A percentile compares a stretch with the other conserved stretches of the same genome.
Conservation (phyloP, 306 rosid genomes). For the Rosa persica region DNA sequence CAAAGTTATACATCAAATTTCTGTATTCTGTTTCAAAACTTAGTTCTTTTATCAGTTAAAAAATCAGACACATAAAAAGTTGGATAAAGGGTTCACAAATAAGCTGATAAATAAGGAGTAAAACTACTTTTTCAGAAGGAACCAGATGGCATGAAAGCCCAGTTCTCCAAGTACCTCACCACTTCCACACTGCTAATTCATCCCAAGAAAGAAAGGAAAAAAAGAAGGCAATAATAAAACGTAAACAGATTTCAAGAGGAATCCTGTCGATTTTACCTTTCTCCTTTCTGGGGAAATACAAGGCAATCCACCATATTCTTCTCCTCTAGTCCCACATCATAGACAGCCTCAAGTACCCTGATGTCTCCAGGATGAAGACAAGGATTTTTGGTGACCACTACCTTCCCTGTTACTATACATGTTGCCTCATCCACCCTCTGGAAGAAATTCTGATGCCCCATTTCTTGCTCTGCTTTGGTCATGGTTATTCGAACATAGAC, state of each 20-base stretch:
- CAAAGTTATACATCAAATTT: too few species aligned
- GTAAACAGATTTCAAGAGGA: background rate
- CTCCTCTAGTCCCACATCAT: slow-evolving; percentile 58
- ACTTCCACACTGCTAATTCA: background rate
- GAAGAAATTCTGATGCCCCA: slow-evolving; percentile 52
- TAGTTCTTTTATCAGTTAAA: too few species aligned
- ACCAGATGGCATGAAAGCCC: background rate
- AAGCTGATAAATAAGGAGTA: background rate
- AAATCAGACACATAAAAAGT: background rate
- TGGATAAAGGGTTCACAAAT: background rate
- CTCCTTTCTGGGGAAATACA: slow-evolving; percentile 83
- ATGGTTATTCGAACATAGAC: slow-evolving; percentile 62
- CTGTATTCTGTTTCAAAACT: too few species aligned
- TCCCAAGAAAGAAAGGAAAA: background rate
- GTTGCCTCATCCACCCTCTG: slow-evolving; percentile 61
- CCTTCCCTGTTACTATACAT: slow-evolving; percentile 61
- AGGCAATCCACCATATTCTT: slow-evolving; percentile 78
- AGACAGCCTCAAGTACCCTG: slow-evolving; percentile 87
- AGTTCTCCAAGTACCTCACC: background rate
- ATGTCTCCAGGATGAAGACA: slow-evolving; percentile 97
- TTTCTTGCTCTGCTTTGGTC: slow-evolving; percentile 53
- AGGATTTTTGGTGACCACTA: slow-evolving; percentile 84
- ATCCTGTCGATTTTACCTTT: slow-evolving; percentile 44
- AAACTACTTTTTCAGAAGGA: background rate
- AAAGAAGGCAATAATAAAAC: background rate